Evolutionary conservation across 495 filamentous ascomycete species (phyloP).

Genomic region (Lasiosphaeris hirsuta): DNA sequence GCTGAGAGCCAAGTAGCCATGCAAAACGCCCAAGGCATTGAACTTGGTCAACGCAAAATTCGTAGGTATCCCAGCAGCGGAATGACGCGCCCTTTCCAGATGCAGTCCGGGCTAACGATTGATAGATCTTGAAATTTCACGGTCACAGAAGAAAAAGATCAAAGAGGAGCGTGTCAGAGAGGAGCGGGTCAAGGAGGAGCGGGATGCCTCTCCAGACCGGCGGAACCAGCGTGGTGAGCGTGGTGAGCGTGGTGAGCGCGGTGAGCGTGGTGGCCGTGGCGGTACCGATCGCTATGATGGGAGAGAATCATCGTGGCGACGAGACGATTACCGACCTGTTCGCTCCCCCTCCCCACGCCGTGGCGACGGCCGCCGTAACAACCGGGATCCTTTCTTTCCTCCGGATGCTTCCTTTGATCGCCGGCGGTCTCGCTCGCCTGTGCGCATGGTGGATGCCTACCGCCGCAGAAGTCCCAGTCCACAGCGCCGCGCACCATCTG

Average conservation of each 20-base stretch:
- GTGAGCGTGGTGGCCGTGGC: slow-evolving; percentile 6
- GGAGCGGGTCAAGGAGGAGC: slow-evolving; percentile 48
- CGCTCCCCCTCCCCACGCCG: slow-evolving; percentile 53
- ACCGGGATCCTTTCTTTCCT: slow-evolving; percentile 35
- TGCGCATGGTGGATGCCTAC: slow-evolving; percentile 50
- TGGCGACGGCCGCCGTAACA: slow-evolving; percentile 37
- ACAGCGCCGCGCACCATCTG: slow-evolving; percentile 45
- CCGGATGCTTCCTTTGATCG: slow-evolving; percentile 38
- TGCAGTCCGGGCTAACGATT: slow-evolving; percentile 12
- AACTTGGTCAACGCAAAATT: slow-evolving; percentile 81
- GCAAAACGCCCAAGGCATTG: slow-evolving; percentile 68
- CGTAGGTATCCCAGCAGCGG: slow-evolving; percentile 58
- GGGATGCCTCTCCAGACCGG: slow-evolving; percentile 31
- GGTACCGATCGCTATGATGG: slow-evolving; percentile 41
- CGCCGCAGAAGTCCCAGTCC: slow-evolving; percentile 64
- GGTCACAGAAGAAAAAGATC: slow-evolving; percentile 72
- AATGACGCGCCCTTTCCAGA: neutral
- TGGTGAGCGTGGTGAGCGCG: neutral
- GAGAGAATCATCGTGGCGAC: slow-evolving; percentile 35
- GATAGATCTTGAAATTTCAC: slow-evolving; percentile 89
- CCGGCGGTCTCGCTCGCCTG: slow-evolving; percentile 59
- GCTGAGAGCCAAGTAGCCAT: slow-evolving; percentile 70
- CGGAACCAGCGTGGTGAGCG: slow-evolving; percentile 23
- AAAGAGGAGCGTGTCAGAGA: slow-evolving; percentile 57
- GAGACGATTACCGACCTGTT: slow-evolving; percentile 66